Conservation (phyloP, 768 basidiomycete species). For the Lactifluus hygrophoroides region DNA sequence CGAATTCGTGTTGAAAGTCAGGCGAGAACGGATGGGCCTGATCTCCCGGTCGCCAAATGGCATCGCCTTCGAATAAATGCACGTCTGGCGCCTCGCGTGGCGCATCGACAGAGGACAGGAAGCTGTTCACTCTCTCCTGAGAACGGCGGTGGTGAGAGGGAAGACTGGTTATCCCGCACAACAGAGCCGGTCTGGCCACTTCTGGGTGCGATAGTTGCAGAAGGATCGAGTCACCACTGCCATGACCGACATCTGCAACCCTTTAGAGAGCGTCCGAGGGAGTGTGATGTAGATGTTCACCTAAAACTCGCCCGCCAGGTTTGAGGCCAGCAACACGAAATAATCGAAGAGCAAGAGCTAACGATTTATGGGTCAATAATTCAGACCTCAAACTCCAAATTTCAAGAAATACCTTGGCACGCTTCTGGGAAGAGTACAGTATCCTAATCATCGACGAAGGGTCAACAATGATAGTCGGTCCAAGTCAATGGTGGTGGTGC, state of each 20-base stretch:
- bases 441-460: constrained; percentile 29
- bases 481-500: not conserved
- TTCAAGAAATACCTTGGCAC: constrained; percentile 40
- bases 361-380: not conserved
- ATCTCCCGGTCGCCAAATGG: constrained; percentile 31
- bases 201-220: constrained; percentile 40
- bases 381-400: not conserved
- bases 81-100: constrained; percentile 26
- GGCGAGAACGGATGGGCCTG: constrained; percentile 40
- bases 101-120: constrained; percentile 5
- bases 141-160: constrained; percentile 40
- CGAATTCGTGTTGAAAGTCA: constrained; percentile 28
- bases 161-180: constrained; percentile 54
- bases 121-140: constrained; percentile 29
- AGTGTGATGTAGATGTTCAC: constrained; percentile 28
- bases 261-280: not conserved
- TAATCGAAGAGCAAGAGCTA: constrained; percentile 46
- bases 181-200: constrained; percentile 37
- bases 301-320: constrained; percentile 41
- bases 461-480: not conserved
- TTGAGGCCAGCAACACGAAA: constrained; percentile 35
- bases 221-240: constrained; percentile 58
- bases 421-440: constrained; percentile 46
- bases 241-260: constrained; percentile 55
- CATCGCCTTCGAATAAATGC: constrained; percentile 41